phyloP scores from a whole-genome alignment of 306 rosid species.

The Myrica gale region DNA sequence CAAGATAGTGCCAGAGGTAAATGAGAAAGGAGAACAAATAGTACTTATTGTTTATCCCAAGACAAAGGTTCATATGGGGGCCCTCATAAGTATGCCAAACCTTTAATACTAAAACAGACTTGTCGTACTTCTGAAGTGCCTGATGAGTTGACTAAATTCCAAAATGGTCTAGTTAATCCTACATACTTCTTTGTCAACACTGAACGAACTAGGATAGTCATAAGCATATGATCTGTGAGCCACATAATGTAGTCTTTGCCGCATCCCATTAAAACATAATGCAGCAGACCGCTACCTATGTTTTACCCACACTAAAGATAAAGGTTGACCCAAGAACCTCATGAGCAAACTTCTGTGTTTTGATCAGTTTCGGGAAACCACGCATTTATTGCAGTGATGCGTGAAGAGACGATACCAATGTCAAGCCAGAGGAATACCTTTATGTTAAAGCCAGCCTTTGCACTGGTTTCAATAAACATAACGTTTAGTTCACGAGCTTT shows the following conservation, averaged over 20 bases:
- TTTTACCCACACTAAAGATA: neutral
- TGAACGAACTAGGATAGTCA: conserved; percentile 13
- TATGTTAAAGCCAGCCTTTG: conserved; percentile 44
- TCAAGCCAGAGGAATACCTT: conserved; percentile 26
- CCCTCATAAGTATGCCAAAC: neutral
- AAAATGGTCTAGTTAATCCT: conserved; percentile 12
- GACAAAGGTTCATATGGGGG: neutral
- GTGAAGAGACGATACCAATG: conserved; percentile 1
- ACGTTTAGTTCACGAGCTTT: conserved; percentile 42
- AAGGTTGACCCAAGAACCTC: neutral
- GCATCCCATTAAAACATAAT: conserved; percentile 22
- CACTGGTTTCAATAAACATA: conserved; percentile 48
- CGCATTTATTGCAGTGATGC: conserved; percentile 10
- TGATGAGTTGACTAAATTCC: conserved; percentile 5
- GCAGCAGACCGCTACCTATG: neutral
- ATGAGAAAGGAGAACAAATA: neutral
- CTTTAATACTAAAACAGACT: neutral
- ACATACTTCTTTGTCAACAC: conserved; percentile 6
- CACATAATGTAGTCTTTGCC: conserved; percentile 18
- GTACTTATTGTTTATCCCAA: neutral
- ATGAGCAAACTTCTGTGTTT: conserved; percentile 5
- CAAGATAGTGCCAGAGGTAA: neutral
- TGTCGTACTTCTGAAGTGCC: neutral
- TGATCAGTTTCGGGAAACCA: conserved; percentile 8
- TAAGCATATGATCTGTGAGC: conserved; percentile 13